These are phyloP conservation scores for Solanum habrochaites DNA, from an alignment of 257 asterid species.

Conservation along the genomic window DNA sequence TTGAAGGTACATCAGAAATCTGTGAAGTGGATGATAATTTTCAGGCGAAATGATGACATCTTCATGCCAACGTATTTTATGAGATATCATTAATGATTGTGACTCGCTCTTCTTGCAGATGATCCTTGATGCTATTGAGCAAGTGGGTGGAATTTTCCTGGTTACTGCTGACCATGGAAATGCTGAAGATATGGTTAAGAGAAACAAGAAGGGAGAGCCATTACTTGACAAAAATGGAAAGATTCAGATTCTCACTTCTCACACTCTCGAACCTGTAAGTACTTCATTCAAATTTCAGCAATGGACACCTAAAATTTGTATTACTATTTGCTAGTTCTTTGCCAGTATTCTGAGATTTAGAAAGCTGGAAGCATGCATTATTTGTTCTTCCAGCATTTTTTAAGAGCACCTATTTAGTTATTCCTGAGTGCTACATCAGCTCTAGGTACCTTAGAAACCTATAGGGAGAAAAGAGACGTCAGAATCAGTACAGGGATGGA, in stretches of 20 bases:
- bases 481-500: not conserved
- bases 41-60: not conserved
- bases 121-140: slow-evolving; percentile 80
- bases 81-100: not conserved
- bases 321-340: not conserved
- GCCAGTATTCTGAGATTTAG: not conserved
- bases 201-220: slow-evolving; percentile 95
- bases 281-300: not conserved
- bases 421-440: not conserved
- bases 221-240: slow-evolving; percentile 79
- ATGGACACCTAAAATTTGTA: not conserved
- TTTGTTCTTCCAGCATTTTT: not conserved
- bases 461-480: not conserved
- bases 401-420: not conserved
- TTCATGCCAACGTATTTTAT: not conserved
- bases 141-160: slow-evolving; percentile 90
- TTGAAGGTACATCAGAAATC: not conserved
- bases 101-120: slow-evolving; percentile 25
- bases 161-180: slow-evolving; percentile 99
- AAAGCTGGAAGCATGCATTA: not conserved
- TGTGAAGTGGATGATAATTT: not conserved
- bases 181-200: slow-evolving; percentile 98
- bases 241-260: slow-evolving; percentile 82
- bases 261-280: slow-evolving; percentile 86
- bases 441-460: not conserved